Conservation (phyloP, 495 filamentous ascomycete genomes). For the Evansstolkia leycettana region DNA sequence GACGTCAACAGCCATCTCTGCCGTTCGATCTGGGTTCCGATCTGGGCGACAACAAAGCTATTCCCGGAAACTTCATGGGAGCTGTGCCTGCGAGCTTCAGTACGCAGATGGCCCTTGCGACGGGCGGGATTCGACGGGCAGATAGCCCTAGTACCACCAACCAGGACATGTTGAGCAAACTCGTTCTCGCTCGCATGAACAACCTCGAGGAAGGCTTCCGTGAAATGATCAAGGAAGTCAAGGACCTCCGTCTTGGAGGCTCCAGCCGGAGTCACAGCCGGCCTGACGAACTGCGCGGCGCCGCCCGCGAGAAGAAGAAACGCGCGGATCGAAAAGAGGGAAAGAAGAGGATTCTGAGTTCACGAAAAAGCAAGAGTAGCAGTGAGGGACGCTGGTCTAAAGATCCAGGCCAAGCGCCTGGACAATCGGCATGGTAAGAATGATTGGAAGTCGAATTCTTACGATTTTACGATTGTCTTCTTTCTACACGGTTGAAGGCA, state of each 20-base stretch:
- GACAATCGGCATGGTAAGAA: no score
- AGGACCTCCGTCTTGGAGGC: constrained; percentile 35
- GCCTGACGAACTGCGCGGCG: constrained; percentile 12
- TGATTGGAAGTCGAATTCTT: no score
- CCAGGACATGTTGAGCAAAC: constrained; percentile 59
- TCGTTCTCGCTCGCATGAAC: constrained; percentile 89
- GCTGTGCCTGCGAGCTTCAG: constrained; percentile 63
- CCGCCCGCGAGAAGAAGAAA: constrained; percentile 19
- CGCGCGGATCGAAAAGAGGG: neutral
- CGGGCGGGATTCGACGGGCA: constrained; percentile 29
- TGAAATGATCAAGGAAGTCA: constrained; percentile 75
- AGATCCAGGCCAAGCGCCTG: neutral
- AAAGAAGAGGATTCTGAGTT: constrained; percentile 8
- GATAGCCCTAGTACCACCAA: constrained; percentile 28
- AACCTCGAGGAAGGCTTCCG: constrained; percentile 75
- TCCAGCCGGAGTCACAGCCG: constrained; percentile 23
- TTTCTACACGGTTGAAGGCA: no score
- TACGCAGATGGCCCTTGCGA: constrained; percentile 65
- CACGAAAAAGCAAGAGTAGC: constrained; percentile 6
- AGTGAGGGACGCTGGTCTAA: constrained; percentile 6
- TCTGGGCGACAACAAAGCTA: constrained; percentile 54
- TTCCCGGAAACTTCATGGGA: constrained; percentile 35
- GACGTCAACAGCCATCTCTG: constrained; percentile 39
- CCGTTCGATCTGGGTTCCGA: constrained; percentile 62
- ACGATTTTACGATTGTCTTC: no score